A percentile compares a stretch with the other conserved stretches of the same genome.
phyloP scores from a whole-genome alignment of 495 filamentous ascomycete species.

The Extremus antarcticus region DNA sequence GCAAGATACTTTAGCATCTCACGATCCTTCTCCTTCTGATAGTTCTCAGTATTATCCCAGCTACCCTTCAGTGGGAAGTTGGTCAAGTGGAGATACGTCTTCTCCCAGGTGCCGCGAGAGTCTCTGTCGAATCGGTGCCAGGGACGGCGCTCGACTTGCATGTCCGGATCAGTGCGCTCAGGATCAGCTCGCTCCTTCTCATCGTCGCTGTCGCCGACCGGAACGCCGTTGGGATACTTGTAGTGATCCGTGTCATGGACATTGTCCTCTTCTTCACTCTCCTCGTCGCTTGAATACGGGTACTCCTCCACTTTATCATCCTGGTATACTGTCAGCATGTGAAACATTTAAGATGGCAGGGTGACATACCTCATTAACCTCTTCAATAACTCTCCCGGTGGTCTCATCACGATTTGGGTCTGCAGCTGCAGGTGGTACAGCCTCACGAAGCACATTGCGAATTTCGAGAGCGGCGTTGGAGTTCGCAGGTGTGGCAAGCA shows the following conservation, averaged over 20 bases:
- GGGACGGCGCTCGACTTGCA: too few species aligned
- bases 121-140: too few species aligned
- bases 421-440: too few species aligned
- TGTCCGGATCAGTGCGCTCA: neutral
- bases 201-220: conserved; percentile 4
- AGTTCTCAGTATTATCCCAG: conserved; percentile 11
- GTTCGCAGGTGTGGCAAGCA: too few species aligned
- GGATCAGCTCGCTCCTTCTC: neutral
- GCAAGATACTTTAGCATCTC: conserved; percentile 3
- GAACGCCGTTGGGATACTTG: neutral
- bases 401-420: too few species aligned
- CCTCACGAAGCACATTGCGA: too few species aligned
- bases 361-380: neutral
- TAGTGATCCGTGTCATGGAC: neutral
- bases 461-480: too few species aligned
- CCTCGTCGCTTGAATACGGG: conserved; percentile 1
- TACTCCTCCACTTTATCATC: conserved; percentile 1
- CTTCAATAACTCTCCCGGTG: too few species aligned
- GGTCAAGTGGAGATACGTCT: neutral
- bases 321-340: neutral
- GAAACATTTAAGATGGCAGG: too few species aligned
- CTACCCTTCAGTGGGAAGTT: neutral
- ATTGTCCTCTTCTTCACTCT: neutral
- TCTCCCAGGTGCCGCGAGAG: too few species aligned
- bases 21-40: conserved; percentile 3